Evolutionary conservation across 2,329 filamentous ascomycete species (phyloP), one percentile per base, ranked within the genome.

Genomic region (Atkinsonella texensis): DNA sequence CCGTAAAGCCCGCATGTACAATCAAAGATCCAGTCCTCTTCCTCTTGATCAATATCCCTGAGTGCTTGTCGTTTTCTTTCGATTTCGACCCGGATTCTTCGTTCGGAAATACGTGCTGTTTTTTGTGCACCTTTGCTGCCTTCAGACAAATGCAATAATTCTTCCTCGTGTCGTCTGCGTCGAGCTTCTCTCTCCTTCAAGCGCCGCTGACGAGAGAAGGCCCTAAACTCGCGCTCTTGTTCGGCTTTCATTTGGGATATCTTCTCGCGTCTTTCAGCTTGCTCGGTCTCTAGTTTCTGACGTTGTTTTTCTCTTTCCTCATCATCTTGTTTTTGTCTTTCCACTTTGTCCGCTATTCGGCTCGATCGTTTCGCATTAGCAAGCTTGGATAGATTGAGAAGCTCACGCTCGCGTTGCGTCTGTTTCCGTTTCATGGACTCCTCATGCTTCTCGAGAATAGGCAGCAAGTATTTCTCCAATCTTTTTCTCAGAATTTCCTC

Each of bases 351-450:
- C 17, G 91, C 90, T 58, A 98, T 81, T 56, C 93, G 82, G 61
- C 88, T 95, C 1, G 93, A 98, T 56, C 93, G 77, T 70, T 98
- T 98, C 4, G 93, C 91, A 52, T 85, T 87, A n/a, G 89, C 89
- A 70, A 97, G 78, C 64, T 93, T 91, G 59, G 91, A 84, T 57
- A 95, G 68, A 58, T 83, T 89, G 49, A 89, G 73, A 20, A 95
- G 68, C 61, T 97, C 91, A 55, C 84, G 87, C 63, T 94, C 81
- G 59, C 85, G 74, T 55, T 82, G 78, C 3, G 72, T 60, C 48
- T 85, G 74, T 73, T 88, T 76, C 69, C 81, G 70, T 66, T 91
- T 90, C 54, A 83, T 82, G 32, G 83, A 79, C 59, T 90, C 79
- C 59, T 84, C 81, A 57, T 87, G 82, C 61, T 86, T 87, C 66